Conservation (phyloP, 1,284 basidiomycete species). For the Clitocybe nebularis region DNA sequence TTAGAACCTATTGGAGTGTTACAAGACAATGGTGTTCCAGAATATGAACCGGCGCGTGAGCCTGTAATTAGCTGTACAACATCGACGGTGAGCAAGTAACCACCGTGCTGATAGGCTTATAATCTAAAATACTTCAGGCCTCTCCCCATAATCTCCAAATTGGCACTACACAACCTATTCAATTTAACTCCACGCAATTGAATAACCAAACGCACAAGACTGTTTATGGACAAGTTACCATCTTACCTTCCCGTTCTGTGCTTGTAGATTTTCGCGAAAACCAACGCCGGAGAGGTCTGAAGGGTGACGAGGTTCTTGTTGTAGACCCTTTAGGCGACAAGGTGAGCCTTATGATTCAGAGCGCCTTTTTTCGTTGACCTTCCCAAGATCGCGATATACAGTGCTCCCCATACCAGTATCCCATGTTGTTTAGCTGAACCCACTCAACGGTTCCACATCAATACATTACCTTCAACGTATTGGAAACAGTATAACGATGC, state of each 20-base stretch:
- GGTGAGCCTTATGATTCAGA: conserved; percentile 7
- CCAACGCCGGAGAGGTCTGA: conserved; percentile 42
- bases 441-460: conserved; percentile 27
- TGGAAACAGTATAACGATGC: conserved; percentile 47
- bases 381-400: conserved; percentile 39
- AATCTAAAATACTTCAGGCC: neutral
- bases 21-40: too few species aligned
- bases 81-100: too few species aligned
- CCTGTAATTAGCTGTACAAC: too few species aligned
- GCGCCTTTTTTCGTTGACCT: conserved; percentile 2
- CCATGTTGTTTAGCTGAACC: conserved; percentile 47
- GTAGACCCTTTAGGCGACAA: conserved; percentile 34
- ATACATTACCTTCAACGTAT: conserved; percentile 35
- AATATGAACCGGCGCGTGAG: too few species aligned
- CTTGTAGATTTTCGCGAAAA: conserved; percentile 54
- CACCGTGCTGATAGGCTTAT: too few species aligned
- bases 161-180: conserved; percentile 29
- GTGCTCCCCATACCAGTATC: conserved; percentile 45
- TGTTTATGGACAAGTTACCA: conserved; percentile 41
- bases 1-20: too few species aligned
- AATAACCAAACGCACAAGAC: conserved; percentile 44
- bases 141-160: conserved; percentile 20
- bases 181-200: conserved; percentile 36
- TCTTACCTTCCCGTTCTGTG: conserved; percentile 44
- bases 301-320: conserved; percentile 44